Evolutionary conservation across 1,284 basidiomycete genomes (phyloP).

Genomic region (Fomitopsis pinicola): DNA sequence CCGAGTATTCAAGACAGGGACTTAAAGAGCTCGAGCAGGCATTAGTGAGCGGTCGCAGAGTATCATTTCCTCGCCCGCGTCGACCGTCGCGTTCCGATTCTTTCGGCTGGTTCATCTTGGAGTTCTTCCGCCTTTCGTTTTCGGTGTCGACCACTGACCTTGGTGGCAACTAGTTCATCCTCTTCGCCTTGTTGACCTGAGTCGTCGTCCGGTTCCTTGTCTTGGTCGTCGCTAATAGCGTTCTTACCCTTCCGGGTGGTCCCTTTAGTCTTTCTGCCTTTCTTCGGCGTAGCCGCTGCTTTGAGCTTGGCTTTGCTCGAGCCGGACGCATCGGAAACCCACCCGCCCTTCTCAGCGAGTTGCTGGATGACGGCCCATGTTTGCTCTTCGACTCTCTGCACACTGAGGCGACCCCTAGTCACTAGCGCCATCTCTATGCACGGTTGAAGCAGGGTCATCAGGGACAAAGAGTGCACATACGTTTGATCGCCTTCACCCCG

Average conservation of each 20-base stretch:
- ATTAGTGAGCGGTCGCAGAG: background rate
- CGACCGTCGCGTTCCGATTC: slow-evolving; percentile 9
- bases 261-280: slow-evolving; percentile 2
- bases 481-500: slow-evolving; percentile 59
- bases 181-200: background rate
- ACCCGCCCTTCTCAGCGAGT: slow-evolving; percentile 74
- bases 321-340: slow-evolving; percentile 37
- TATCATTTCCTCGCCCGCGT: slow-evolving; percentile 16
- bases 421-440: slow-evolving; percentile 73
- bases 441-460: background rate
- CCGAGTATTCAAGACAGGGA: background rate
- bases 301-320: slow-evolving; percentile 4
- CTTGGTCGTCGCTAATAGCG: background rate
- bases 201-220: slow-evolving; percentile 5
- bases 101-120: slow-evolving; percentile 5
- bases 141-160: background rate
- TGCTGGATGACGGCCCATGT: slow-evolving; percentile 69
- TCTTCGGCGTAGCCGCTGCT: background rate
- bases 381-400: slow-evolving; percentile 70
- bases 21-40: background rate
- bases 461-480: slow-evolving; percentile 28
- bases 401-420: slow-evolving; percentile 81
- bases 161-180: background rate
- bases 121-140: slow-evolving; percentile 18
- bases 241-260: slow-evolving; percentile 6